These are phyloP conservation scores for Cutaneotrichosporon sp. DNA, from an alignment of 1,284 basidiomycete genomes.

Conservation along the genomic window DNA sequence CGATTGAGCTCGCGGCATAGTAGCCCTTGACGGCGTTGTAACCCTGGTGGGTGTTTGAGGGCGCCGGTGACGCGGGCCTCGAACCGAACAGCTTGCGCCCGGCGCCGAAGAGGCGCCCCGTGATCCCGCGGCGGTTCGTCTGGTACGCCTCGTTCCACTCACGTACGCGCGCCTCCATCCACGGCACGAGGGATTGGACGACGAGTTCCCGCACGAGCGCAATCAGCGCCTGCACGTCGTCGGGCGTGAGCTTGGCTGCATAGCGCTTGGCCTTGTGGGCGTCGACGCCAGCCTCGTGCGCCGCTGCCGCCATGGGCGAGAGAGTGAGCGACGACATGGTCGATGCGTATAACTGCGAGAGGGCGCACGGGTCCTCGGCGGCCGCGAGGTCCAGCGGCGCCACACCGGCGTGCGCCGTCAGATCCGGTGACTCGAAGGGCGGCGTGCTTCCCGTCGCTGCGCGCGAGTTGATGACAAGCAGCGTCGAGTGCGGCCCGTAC, in stretches of 20 bases:
- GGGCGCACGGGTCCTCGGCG: constrained; percentile 31
- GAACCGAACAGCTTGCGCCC: constrained; percentile 58
- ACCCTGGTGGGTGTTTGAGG: constrained; percentile 26
- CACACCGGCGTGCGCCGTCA: constrained; percentile 26
- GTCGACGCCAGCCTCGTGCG: constrained; percentile 20
- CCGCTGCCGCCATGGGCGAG: constrained; percentile 34
- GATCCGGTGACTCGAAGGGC: constrained; percentile 25
- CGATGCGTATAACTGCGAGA: constrained; percentile 47
- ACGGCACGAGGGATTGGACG: constrained; percentile 86
- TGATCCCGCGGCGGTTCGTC: constrained; percentile 80
- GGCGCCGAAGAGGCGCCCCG: constrained; percentile 81
- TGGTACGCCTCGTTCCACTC: constrained; percentile 94
- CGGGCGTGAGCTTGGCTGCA: constrained; percentile 61
- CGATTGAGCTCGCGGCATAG: constrained; percentile 55
- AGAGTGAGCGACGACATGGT: constrained; percentile 44
- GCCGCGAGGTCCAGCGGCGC: constrained; percentile 32
- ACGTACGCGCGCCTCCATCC: constrained; percentile 91
- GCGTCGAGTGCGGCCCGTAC: constrained; percentile 52
- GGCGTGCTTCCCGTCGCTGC: constrained; percentile 8
- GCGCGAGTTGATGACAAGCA: constrained; percentile 52
- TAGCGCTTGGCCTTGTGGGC: constrained; percentile 31
- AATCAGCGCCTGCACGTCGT: constrained; percentile 77
- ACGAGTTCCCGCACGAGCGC: constrained; percentile 87
- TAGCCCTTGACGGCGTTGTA: constrained; percentile 50
- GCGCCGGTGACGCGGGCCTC: constrained; percentile 40